A percentile compares a stretch with the other conserved stretches of the same genome.
Conservation (phyloP, 31 red algal genomes). For the Pterothamnion heteromorphum region DNA sequence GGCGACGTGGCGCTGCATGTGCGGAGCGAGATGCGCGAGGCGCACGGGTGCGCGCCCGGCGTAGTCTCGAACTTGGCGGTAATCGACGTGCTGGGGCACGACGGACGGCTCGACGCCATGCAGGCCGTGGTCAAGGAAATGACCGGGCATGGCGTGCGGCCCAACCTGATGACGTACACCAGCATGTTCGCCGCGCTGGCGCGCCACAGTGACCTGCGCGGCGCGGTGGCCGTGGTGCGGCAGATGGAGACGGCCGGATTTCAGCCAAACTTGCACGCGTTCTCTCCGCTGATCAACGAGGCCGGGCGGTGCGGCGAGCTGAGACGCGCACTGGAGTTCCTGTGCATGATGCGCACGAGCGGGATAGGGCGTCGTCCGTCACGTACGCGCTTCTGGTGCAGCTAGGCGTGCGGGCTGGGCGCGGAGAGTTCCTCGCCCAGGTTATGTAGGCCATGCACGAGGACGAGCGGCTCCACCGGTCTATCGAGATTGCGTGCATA, state of each 20-base stretch:
- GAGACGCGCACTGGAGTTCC: slow-evolving; percentile 45
- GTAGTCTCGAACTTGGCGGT: slow-evolving; percentile 81
- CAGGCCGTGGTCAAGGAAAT: slow-evolving; percentile 59
- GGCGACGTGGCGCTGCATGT: slow-evolving; percentile 51
- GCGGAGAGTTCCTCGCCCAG: no score
- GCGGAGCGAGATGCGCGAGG: slow-evolving; percentile 47
- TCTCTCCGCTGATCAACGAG: slow-evolving; percentile 62
- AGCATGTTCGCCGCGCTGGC: slow-evolving; percentile 63
- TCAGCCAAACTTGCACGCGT: slow-evolving; percentile 69
- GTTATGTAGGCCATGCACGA: no score
- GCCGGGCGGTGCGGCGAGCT: slow-evolving; percentile 48
- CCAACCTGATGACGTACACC: slow-evolving; percentile 78
- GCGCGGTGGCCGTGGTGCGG: slow-evolving; percentile 46
- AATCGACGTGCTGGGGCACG: slow-evolving; percentile 70
- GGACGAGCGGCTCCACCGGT: no score
- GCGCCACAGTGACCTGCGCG: slow-evolving; percentile 40
- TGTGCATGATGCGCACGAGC: slow-evolving; percentile 55
- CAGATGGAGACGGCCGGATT: slow-evolving; percentile 62
- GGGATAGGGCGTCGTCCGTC: no score
- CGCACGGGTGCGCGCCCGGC: slow-evolving; percentile 49
- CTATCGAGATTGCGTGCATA: no score
- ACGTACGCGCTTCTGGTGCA: slow-evolving; percentile 71
- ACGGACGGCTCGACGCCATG: slow-evolving; percentile 51
- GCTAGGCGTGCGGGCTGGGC: background rate
- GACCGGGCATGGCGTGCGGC: slow-evolving; percentile 46